Conservation (phyloP, 2,329 filamentous ascomycete species). For the Trichoderma pleuroti region DNA sequence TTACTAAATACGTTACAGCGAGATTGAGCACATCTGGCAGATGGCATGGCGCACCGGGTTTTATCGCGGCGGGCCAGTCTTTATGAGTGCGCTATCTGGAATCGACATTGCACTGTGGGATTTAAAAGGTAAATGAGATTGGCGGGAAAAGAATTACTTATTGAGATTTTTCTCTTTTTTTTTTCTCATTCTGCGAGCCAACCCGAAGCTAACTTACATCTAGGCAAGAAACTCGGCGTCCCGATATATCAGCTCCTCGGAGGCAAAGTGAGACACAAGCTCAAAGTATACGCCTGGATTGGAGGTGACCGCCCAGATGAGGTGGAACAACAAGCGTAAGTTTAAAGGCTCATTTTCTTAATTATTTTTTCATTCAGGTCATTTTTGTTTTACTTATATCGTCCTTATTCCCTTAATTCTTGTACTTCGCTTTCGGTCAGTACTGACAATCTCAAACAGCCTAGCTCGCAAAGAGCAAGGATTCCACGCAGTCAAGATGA, state of each 20-base stretch:
- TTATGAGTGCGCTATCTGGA: conserved; percentile 75
- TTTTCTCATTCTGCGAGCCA: not conserved
- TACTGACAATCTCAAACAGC: conserved; percentile 32
- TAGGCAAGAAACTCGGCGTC: conserved; percentile 51
- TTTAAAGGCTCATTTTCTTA: not conserved
- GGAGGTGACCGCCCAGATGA: conserved; percentile 69
- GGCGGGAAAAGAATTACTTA: not conserved
- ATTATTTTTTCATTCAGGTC: too few relatives aligned
- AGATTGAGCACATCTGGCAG: conserved; percentile 81
- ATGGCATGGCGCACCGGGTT: conserved; percentile 67
- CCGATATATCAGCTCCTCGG: conserved; percentile 72
- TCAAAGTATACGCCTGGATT: conserved; percentile 76
- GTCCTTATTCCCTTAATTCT: fast-evolving
- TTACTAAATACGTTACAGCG: conserved; percentile 39
- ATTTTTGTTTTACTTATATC: not conserved
- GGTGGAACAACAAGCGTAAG: conserved; percentile 59
- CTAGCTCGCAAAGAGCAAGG: conserved; percentile 57
- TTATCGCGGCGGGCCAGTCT: conserved; percentile 73
- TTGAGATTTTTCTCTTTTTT: not conserved
- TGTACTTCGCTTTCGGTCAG: fast-evolving
- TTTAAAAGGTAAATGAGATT: conserved; percentile 52
- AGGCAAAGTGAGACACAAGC: conserved; percentile 66
- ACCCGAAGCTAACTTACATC: not conserved
- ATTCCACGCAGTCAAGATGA: conserved; percentile 72
- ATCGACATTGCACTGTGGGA: conserved; percentile 81